These are phyloP conservation scores for Magnolia kwangsiensis DNA, from an alignment of 164 flowering plant species.

Conservation along the genomic window DNA sequence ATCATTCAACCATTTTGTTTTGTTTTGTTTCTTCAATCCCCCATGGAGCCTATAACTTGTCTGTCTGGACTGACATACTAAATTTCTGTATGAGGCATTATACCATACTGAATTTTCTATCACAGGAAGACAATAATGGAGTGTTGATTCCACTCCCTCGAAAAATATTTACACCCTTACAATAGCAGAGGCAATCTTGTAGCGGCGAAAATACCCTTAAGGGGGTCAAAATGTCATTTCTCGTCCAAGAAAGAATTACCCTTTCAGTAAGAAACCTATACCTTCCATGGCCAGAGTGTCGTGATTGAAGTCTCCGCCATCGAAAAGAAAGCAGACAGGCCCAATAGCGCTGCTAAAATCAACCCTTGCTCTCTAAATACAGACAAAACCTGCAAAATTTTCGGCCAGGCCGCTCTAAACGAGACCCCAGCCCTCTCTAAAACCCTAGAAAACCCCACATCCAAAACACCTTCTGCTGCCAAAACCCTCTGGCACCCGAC, in stretches of 20 bases:
- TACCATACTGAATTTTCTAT: neutral
- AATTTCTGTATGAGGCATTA: neutral
- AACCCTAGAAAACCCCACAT: conserved; percentile 45
- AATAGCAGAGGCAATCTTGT: neutral
- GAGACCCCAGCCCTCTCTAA: conserved; percentile 39
- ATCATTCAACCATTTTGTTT: neutral
- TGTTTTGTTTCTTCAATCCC: neutral
- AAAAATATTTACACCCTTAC: neutral
- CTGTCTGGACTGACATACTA: neutral
- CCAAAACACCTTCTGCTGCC: conserved; percentile 56
- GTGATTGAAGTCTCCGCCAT: conserved; percentile 99
- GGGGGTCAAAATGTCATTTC: neutral
- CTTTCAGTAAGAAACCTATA: conserved; percentile 14
- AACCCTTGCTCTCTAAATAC: conserved; percentile 83
- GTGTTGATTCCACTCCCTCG: no score
- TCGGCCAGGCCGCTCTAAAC: conserved; percentile 68
- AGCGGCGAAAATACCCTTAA: neutral
- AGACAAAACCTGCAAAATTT: conserved; percentile 53
- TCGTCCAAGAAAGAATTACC: neutral
- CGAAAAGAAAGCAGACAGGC: conserved; percentile 92
- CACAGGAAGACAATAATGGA: neutral
- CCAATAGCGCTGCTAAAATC: conserved; percentile 69
- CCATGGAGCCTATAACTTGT: neutral
- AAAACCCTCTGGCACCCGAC: conserved; percentile 48
- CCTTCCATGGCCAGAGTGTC: conserved; percentile 99